Base-by-base conservation (phyloP, 1,284 basidiomycete species). In the Malassezia dermatis region DNA sequence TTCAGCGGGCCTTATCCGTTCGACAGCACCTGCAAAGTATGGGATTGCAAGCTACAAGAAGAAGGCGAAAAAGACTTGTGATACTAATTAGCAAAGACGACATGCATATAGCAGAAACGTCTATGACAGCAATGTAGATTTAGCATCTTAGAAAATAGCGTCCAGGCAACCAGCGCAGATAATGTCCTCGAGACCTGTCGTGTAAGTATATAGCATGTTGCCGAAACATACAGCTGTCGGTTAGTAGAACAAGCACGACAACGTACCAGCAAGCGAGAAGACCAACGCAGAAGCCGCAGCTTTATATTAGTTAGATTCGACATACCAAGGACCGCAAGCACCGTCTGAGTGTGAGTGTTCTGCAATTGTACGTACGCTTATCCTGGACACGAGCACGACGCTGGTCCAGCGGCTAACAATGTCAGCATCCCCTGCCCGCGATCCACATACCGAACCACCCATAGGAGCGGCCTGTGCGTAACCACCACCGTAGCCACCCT, bases 161-260 rank as follows among this genome's bases (percentile, higher is more conserved):
- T 57, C 55, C 21, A 57, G 50, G 45, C 55, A 57, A 45, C 55
- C 55, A n/a, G 50, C 55, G 35, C 55, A 57, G 23, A 57, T 24
- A n/a, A 57, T 57, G 50, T 57, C 55, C 23, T 57, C 55, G 27
- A 57, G 55, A 48, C 55, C 53, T 56, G 31, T 7, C 7, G 26
- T 19, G 47, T 55, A 26, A 51, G 48, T 45, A 8, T n/a, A 27
- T 5, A 28, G 15, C 13, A 15, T 2, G 12, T 26, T 7, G 11
- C 4, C 1, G 4, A 26, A 1, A 52, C 50, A n/a, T 37, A 52
- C 49, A 51, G 49, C 49, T 51, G 49, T 17, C 5, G 12, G 27
- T n/a, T 42, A 40, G 26, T 39, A 5, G 5, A 35, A 2, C 8
- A 51, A 2, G 32, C 8, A 10, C 10, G 10, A 8, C 11, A 32